Conservation (phyloP, 129 eudicot species). For the Rutidosis leptorrhynchoides region DNA sequence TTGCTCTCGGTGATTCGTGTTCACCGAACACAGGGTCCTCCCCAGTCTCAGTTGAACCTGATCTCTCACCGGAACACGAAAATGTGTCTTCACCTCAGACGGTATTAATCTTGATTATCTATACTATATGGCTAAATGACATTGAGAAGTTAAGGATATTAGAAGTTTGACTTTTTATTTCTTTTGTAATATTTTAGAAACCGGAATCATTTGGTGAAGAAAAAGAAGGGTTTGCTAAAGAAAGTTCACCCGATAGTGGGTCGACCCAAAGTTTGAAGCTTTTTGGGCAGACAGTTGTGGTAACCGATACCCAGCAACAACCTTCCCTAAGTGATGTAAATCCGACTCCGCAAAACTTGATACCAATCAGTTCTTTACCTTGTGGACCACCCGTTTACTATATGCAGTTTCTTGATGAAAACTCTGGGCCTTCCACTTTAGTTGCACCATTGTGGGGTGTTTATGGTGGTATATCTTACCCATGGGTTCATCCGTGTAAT, state of each 20-base stretch:
- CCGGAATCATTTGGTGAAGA: slow-evolving; percentile 38
- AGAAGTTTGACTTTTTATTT: slow-evolving; percentile 25
- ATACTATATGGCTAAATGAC: neutral
- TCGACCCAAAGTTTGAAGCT: slow-evolving; percentile 59
- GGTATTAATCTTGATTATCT: slow-evolving; percentile 37
- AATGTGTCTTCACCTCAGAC: slow-evolving; percentile 32
- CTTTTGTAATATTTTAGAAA: slow-evolving; percentile 34
- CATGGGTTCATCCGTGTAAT: slow-evolving; percentile 23
- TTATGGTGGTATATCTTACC: slow-evolving; percentile 39
- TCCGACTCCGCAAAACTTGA: slow-evolving; percentile 24
- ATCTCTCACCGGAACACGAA: slow-evolving; percentile 32
- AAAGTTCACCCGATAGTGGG: slow-evolving; percentile 34
- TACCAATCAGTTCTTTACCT: slow-evolving; percentile 27
- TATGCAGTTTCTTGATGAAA: slow-evolving; percentile 36
- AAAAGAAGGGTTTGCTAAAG: slow-evolving; percentile 35
- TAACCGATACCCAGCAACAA: slow-evolving; percentile 32
- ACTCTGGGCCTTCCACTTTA: slow-evolving; percentile 21
- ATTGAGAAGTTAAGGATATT: neutral
- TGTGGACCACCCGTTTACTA: slow-evolving; percentile 36
- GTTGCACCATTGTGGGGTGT: slow-evolving; percentile 50
- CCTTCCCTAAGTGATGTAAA: slow-evolving; percentile 20
- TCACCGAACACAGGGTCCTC: slow-evolving; percentile 47
- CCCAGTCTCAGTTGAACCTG: slow-evolving; percentile 47
- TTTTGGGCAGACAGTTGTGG: slow-evolving; percentile 68
- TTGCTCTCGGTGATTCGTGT: slow-evolving; percentile 39